Conservation (phyloP, 805 yeast genomes). For the Barnettozyma botsteinii region DNA sequence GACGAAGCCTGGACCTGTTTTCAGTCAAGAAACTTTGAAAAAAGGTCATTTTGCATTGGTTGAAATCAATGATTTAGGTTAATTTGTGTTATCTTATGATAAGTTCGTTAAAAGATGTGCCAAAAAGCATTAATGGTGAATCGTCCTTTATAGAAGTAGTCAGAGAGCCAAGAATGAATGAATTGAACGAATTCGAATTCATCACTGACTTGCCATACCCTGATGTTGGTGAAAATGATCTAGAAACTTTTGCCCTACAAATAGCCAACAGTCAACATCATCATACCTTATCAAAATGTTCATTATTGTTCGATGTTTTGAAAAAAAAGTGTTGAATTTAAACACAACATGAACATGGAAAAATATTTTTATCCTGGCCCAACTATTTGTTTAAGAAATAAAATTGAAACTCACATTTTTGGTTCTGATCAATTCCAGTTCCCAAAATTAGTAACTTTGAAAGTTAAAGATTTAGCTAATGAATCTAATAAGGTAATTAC, state of each 20-base stretch:
- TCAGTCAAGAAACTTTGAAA: background rate
- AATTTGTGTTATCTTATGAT: background rate
- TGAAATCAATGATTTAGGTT: background rate
- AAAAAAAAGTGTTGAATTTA: background rate
- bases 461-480: background rate
- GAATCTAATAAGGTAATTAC: background rate
- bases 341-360: background rate
- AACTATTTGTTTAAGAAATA: background rate
- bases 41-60: background rate
- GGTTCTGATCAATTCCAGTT: background rate
- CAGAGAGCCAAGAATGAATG: background rate
- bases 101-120: background rate
- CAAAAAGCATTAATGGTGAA: background rate
- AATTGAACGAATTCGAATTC: background rate
- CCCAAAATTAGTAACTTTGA: background rate
- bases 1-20: background rate
- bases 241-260: too few species aligned
- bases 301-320: background rate
- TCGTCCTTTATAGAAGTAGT: background rate
- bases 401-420: background rate
- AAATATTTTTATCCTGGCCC: background rate
- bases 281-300: background rate
- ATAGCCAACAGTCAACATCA: background rate
- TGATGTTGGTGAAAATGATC: too few species aligned
- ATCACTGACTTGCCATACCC: too few species aligned